Base-by-base conservation (phyloP, 2,329 filamentous ascomycete species). In the Stachybotrys chartarum region DNA sequence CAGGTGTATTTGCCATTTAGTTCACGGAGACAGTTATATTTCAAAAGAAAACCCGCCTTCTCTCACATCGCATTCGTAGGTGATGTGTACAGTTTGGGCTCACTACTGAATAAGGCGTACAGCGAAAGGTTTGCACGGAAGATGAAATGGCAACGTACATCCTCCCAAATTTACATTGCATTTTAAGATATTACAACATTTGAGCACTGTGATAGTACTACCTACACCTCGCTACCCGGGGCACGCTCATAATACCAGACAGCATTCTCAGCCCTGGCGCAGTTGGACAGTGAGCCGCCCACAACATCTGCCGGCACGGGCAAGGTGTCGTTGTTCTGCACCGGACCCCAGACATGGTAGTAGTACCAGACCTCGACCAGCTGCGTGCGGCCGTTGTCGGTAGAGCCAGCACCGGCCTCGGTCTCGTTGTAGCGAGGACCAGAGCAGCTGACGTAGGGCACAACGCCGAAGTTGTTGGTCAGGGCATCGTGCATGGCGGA, bases 301-400 rank as follows among this genome's bases (percentile, higher is more conserved):
- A 79, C 76, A 3, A 76, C 72, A 54, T 70, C 68, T 7, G 72
- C 71, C n/a, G 68, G 64, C 10, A 76, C 64, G 6, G 76, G 73
- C 30, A 79, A 63, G 10, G 71, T 75, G 46, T 78, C 67, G 2
- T 72, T 74, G 54, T 76, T 70, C 70, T 87, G 85, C 7, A 82
- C 78, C 16, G 75, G 68, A 4, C 84, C 84, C 55, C 75, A 76
- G 53, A 81, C 79, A 67, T 86, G 78, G 66, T 80, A 77, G 63
- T 86, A 87, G 64, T 87, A 88, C 83, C 84, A 88, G 12, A 85
- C 75, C 74, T 88, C 85, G 56, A 67, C 78, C 51, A 88, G 60
- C 35, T 78, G 73, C 1, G 83, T 87, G 58, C 71, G 71, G 1
- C 85, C 84, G 55, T 72, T 78, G 61, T 87, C 84, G 2, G 64